phyloP scores from a whole-genome alignment of 1,284 basidiomycete species.

The Dichomitus squalens region DNA sequence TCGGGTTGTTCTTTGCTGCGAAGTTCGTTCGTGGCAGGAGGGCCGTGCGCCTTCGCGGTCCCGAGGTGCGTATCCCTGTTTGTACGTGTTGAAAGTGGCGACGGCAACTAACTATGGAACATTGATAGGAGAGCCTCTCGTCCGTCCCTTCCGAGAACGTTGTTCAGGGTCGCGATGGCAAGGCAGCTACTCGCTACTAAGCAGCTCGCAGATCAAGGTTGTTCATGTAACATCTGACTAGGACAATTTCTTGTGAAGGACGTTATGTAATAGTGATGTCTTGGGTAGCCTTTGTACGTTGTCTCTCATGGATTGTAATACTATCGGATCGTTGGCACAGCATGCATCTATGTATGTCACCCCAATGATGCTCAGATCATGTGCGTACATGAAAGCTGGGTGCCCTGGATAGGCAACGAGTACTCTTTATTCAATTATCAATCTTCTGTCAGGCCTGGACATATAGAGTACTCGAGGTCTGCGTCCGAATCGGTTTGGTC shows the following conservation, averaged over 20 bases:
- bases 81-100: neutral
- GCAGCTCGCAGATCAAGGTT: neutral
- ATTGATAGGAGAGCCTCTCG: constrained; percentile 18
- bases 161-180: constrained; percentile 11
- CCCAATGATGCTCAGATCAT: too few species aligned
- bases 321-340: too few species aligned
- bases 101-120: neutral
- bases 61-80: constrained; percentile 45
- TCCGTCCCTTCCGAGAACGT: constrained; percentile 11
- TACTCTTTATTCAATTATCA: too few species aligned
- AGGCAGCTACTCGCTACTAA: constrained; percentile 17
- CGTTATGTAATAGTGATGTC: too few species aligned
- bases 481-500: too few species aligned
- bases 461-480: too few species aligned
- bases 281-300: too few species aligned
- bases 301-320: too few species aligned
- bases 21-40: constrained; percentile 40
- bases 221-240: neutral
- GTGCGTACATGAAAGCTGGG: too few species aligned
- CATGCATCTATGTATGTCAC: too few species aligned
- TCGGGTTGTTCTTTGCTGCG: constrained; percentile 42
- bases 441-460: too few species aligned
- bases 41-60: constrained; percentile 52
- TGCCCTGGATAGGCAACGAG: too few species aligned
- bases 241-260: neutral